Base-by-base conservation (phyloP, 2,329 filamentous ascomycete genomes). In the Lizonia empirigonia region DNA sequence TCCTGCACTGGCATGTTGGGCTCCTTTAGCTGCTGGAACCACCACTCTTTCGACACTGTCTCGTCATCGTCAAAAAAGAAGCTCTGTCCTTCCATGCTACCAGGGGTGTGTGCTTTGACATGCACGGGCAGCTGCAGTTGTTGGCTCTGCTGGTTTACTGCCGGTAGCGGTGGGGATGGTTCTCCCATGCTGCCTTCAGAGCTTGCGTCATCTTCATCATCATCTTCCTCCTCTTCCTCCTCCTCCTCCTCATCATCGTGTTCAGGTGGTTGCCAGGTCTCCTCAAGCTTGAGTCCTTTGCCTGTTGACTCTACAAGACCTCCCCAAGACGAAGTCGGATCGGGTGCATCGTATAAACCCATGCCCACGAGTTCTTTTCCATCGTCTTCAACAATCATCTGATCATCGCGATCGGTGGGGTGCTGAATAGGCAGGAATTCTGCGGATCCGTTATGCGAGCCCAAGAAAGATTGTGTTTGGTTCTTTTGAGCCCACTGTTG, bases 341-440 rank as follows among this genome's bases (percentile, higher is more conserved):
- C 86, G 0, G 88, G 88, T 4, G 83, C 77, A 63, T 91, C 89
- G 70, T 94, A 94, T 0, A 94, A 81, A 0, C 90, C 90, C 82
- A 94, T 87, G 16, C 89, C 89, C n/a, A 91, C 81, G 1, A 93
- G 79, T 53, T 91, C 87, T 64, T 91, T 88, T 29, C 85, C 87
- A 12, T 82, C 77, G 20, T 79, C 69, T 22, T 84, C 83, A 16
- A 83, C 83, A 38, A 82, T 59, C 50, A 82, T 81, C 38, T 85
- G 80, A 9, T 79, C 70, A 24, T 79, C 69, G 16, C 69, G 67
- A 12, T 78, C 74, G 41, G 80, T 76, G 2, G 55, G 48, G 36
- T 82, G 76, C 56, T 84, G 80, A 3, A 76, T 72, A 4, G 79
- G 77, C 2, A 83, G 74, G 42, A 84, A 83, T 37, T 82, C 78